A percentile compares a stretch with the other conserved stretches of the same genome.
Evolutionary conservation across 2,329 filamentous ascomycete genomes (phyloP).

Genomic region (Botryotinia narcissicola): DNA sequence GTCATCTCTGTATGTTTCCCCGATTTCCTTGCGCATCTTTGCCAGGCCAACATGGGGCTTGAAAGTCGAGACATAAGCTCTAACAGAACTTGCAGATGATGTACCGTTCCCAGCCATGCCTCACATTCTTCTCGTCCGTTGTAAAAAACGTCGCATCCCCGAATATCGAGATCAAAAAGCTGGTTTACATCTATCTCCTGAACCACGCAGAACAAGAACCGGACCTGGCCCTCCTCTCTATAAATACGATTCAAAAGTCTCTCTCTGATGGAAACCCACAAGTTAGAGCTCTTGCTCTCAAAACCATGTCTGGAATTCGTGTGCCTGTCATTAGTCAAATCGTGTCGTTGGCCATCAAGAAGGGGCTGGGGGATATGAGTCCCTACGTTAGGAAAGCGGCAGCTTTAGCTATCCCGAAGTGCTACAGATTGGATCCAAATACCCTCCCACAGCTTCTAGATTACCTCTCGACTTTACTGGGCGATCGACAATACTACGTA

Average conservation of each 20-base stretch:
- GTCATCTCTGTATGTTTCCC: slow-evolving; percentile 71
- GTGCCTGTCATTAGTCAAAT: slow-evolving; percentile 98
- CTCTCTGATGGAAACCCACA: slow-evolving; percentile 89
- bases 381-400: slow-evolving; percentile 90
- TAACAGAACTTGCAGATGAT: slow-evolving; percentile 68
- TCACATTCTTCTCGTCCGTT: slow-evolving; percentile 94
- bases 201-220: slow-evolving; percentile 96
- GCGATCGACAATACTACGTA: slow-evolving; percentile 95
- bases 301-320: slow-evolving; percentile 96
- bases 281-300: slow-evolving; percentile 84
- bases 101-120: slow-evolving; percentile 83
- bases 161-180: slow-evolving; percentile 92
- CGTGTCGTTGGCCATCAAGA: slow-evolving; percentile 92
- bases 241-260: slow-evolving; percentile 98
- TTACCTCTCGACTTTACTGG: slow-evolving; percentile 73
- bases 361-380: slow-evolving; percentile 90
- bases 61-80: slow-evolving; percentile 8
- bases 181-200: slow-evolving; percentile 97
- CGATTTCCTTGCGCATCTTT: not conserved
- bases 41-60: not conserved
- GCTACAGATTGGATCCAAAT: slow-evolving; percentile 83
- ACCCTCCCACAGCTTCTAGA: slow-evolving; percentile 83
- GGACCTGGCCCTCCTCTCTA: slow-evolving; percentile 89
- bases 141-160: slow-evolving; percentile 97
- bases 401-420: slow-evolving; percentile 92